Conservation (phyloP, 139 green algal species). For the Protoeuglena noctilucae region DNA sequence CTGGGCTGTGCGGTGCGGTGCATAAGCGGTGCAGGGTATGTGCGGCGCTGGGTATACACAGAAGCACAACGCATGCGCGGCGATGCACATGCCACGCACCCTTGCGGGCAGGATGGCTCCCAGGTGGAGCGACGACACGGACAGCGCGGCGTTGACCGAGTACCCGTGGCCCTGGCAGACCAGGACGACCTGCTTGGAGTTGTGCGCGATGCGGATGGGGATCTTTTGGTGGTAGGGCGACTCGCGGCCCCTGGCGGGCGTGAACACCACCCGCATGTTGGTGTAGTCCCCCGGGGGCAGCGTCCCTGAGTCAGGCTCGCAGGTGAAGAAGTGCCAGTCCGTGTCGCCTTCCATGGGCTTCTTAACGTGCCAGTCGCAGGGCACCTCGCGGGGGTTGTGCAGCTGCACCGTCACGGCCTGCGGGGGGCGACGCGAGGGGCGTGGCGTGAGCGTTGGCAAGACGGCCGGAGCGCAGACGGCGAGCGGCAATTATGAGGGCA, state of each 20-base stretch:
- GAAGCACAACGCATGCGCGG: no score
- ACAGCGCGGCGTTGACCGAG: constrained; percentile 25
- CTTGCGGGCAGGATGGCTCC: constrained; percentile 42
- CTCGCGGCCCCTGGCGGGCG: constrained; percentile 3
- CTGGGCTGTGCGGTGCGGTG: no score
- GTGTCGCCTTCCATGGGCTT: constrained; percentile 33
- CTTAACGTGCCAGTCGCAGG: constrained; percentile 47
- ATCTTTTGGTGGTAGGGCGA: constrained; percentile 21
- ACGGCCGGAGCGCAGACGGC: no score
- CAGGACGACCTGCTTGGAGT: constrained; percentile 23
- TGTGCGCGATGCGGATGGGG: constrained; percentile 43
- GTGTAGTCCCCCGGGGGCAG: constrained; percentile 29
- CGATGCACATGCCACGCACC: no score
- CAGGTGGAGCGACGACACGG: constrained; percentile 29
- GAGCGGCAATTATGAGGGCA: no score
- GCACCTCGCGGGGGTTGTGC: constrained; percentile 46
- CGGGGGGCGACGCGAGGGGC: neutral
- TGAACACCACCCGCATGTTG: constrained; percentile 26
- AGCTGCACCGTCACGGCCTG: constrained; percentile 46
- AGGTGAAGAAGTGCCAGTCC: constrained; percentile 49
- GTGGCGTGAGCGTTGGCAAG: neutral
- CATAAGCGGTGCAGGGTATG: no score
- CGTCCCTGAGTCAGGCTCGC: constrained; percentile 23
- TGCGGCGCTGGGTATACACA: no score
- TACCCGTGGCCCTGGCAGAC: constrained; percentile 20